Percentiles rank a stretch among this genome's conserved stretches.
Conservation (phyloP, 495 filamentous ascomycete genomes). For the Xylaria venustula region DNA sequence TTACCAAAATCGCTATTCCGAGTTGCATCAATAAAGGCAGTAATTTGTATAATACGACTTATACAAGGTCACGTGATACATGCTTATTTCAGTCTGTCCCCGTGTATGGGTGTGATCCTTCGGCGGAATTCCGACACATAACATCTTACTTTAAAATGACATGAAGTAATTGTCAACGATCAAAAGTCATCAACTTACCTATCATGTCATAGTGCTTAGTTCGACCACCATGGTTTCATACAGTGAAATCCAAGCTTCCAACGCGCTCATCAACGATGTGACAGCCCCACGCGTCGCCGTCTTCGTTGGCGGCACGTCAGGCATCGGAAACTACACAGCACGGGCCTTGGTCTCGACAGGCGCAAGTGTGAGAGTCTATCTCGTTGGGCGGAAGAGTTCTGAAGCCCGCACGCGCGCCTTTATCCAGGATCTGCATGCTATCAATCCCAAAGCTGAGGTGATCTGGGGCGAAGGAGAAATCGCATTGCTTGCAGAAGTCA, state of each 20-base stretch:
- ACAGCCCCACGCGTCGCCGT: slow-evolving; percentile 35
- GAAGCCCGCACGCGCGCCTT: slow-evolving; percentile 24
- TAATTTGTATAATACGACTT: too few relatives aligned
- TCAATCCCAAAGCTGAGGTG: slow-evolving; percentile 36
- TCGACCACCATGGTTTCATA: slow-evolving; percentile 31
- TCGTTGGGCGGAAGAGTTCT: slow-evolving; percentile 35
- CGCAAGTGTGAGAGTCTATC: slow-evolving; percentile 26
- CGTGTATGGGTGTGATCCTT: too few relatives aligned
- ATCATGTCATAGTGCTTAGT: too few relatives aligned
- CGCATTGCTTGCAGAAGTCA: slow-evolving; percentile 34
- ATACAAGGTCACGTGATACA: too few relatives aligned
- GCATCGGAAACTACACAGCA: slow-evolving; percentile 36
- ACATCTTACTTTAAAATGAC: too few relatives aligned
- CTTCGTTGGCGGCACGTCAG: slow-evolving; percentile 40
- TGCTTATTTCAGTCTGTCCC: too few relatives aligned
- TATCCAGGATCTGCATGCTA: slow-evolving; percentile 27
- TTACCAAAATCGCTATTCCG: too few relatives aligned
- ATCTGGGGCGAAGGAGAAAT: slow-evolving; percentile 37
- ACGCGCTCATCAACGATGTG: slow-evolving; percentile 35
- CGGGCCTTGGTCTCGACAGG: slow-evolving; percentile 27
- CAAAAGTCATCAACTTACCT: too few relatives aligned
- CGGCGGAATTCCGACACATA: too few relatives aligned
- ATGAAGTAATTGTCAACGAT: not conserved
- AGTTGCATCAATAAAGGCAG: too few relatives aligned
- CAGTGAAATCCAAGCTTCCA: slow-evolving; percentile 34